Evolutionary conservation across 2,329 filamentous ascomycete species (phyloP), one percentile per base, ranked within the genome.

Genomic region (Ophiocordyceps camponoti-saundersi): DNA sequence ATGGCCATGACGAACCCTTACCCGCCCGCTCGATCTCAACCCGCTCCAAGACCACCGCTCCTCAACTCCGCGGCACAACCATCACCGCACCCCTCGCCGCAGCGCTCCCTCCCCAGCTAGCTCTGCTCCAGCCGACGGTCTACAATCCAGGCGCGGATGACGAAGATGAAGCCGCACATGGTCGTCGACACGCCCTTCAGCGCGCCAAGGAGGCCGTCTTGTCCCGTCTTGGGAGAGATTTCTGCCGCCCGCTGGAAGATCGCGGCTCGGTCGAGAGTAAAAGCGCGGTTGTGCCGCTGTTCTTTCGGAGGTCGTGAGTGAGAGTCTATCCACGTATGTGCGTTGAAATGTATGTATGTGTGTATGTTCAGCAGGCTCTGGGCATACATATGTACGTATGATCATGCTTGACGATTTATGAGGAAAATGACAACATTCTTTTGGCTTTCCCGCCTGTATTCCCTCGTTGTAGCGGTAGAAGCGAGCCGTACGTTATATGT

Each of bases 121-220:
- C 73, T 23, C 65, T 80, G 5, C 65, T 80, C 10, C 74, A 75
- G 54, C 73, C 77, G 2, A 71, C 71, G 13, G 70, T 74, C 32
- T 80, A 79, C 56, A 65, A 76, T 51, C 72, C 75, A 36, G 36
- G 30, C 13, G 30, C 6, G 13, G 11, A 6, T 12, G 30, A 32
- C 30, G 30, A 39, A 5, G 36, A 39, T 20, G 71, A 80, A 51
- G 75, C 80, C 53, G 66, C 70, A 3, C 69, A 69, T 10, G 70
- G 72, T 47, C 69, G 77, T 48, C 65, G 66, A 5, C 72, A 66
- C 52, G 73, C 75, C 11, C 62, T 82, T 45, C 68, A 69, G 55
- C 71, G 73, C 49, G 78, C 77, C 32, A 77, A 75, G 56, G 74
- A 77, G 51, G 72, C 74, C 1, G 76, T 82, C 13, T 62, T 81